These are phyloP conservation scores for Aspergillus latus DNA, from an alignment of 2,329 filamentous ascomycete species.

Conservation along the genomic window DNA sequence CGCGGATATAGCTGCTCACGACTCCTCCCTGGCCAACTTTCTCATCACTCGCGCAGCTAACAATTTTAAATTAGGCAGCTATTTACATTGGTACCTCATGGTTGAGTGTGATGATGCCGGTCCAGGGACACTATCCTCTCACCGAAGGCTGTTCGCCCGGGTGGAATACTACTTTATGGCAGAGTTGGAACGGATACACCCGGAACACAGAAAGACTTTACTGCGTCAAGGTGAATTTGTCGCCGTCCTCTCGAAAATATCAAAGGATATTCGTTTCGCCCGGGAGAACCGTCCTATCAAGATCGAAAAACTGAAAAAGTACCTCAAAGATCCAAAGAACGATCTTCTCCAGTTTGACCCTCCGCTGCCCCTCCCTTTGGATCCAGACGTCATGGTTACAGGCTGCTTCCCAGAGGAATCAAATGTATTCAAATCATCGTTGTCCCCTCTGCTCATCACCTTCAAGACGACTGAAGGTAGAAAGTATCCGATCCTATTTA, in stretches of 20 bases:
- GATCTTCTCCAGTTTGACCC: conserved; percentile 81
- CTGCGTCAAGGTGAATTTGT: conserved; percentile 87
- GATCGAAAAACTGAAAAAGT: conserved; percentile 78
- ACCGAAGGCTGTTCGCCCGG: conserved; percentile 84
- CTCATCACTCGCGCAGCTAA: conserved; percentile 82
- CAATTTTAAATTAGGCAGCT: conserved; percentile 90
- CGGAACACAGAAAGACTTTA: conserved; percentile 71
- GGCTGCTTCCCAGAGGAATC: conserved; percentile 82
- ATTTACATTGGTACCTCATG: conserved; percentile 98
- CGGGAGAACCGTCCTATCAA: conserved; percentile 77
- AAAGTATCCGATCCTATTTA: conserved; percentile 93
- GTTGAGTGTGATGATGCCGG: conserved; percentile 89
- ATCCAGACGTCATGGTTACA: conserved; percentile 75
- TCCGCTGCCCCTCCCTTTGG: conserved; percentile 81
- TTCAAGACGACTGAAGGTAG: conserved; percentile 78
- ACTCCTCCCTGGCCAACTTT: conserved; percentile 86
- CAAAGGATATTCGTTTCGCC: conserved; percentile 80
- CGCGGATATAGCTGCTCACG: conserved; percentile 62
- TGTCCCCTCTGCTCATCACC: conserved; percentile 86
- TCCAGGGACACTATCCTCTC: conserved; percentile 69
- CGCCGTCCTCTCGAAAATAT: conserved; percentile 81
- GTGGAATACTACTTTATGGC: conserved; percentile 96
- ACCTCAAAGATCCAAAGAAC: conserved; percentile 84
- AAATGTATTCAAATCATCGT: conserved; percentile 90
- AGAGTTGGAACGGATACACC: conserved; percentile 73